These are phyloP conservation scores for Skeletonema marinoi DNA, from an alignment of 108 stramenopile species.

Conservation along the genomic window DNA sequence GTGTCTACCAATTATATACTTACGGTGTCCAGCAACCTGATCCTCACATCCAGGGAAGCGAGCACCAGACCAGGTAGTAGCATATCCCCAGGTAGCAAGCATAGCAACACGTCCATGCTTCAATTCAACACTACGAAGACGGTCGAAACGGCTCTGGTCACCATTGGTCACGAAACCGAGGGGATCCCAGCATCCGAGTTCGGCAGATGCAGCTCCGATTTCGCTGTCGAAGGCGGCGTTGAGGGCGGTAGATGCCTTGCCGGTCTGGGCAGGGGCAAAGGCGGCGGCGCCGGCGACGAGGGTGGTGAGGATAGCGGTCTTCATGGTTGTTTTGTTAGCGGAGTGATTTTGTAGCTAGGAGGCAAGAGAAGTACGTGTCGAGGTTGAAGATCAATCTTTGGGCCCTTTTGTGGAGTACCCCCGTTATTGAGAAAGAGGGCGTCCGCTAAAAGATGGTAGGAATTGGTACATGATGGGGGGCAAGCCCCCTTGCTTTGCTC, in stretches of 20 bases:
- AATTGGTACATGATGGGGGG: too few relatives aligned
- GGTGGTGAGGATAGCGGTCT: constrained; percentile 50
- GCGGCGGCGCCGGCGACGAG: constrained; percentile 46
- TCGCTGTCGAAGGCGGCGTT: constrained; percentile 44
- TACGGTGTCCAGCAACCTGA: constrained; percentile 42
- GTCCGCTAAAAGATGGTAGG: not conserved
- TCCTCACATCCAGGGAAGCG: constrained; percentile 62
- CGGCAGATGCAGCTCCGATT: constrained; percentile 51
- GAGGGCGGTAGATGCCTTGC: constrained; percentile 34
- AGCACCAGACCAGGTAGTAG: constrained; percentile 49
- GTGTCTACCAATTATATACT: not conserved
- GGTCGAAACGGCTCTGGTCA: constrained; percentile 52
- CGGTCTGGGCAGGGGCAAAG: constrained; percentile 55
- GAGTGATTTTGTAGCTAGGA: not conserved
- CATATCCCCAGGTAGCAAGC: constrained; percentile 66
- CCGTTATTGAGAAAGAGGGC: not conserved
- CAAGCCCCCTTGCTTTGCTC: too few relatives aligned
- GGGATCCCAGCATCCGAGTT: constrained; percentile 58
- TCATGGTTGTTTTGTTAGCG: constrained; percentile 34
- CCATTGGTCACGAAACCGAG: constrained; percentile 52
- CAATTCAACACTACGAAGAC: constrained; percentile 56
- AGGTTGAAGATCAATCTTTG: not conserved
- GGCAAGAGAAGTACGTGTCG: not conserved
- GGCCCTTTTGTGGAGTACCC: not conserved
- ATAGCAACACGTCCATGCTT: constrained; percentile 75